Base-by-base conservation (phyloP, 495 filamentous ascomycete genomes). In the Xylaria cubensis region DNA sequence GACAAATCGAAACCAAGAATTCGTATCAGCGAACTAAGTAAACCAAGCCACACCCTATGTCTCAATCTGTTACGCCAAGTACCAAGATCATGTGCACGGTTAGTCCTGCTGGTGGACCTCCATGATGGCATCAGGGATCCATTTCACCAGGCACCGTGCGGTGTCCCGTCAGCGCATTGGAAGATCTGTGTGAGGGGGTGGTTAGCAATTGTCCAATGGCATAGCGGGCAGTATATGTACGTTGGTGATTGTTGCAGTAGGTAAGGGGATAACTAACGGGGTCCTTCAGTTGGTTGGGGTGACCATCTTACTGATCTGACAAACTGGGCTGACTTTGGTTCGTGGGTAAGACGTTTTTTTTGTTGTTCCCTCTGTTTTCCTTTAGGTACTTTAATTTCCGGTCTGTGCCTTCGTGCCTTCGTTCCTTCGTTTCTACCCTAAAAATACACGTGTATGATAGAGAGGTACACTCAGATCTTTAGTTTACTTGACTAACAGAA, bases 201-300 rank as follows among this genome's bases (percentile, higher is more conserved):
- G 48, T 7, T 34, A 59, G 55, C 55, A 29, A 59, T 59, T 15
- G 9, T 59, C 55, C 55, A 59, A 59, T 59, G 58, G 34, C 58
- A 4, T 1, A 21, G n/a, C 61, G 39, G 39, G 17, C 41, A 62
- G n/a, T 62, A 39, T 13, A 19, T 42, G 17, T 36, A 17, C 19
- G 59, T 62, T 41, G 34, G 32, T 62, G 9, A 21, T 46, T 42
- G 9, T 64, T 64, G 36, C 24, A 64, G 61, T 24, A 44, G 44
- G 61, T 24, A 44, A 34, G 36, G 61, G 39, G n/a, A 64, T 10
- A 32, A 61, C 34, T 1, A 17, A 34, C 32, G 58, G 58, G 58
- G 34, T 3, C 29, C 39, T 21, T 44, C 44, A 39, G 21, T 13
- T 13, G 10, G 32, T 39, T 39, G 26, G 5, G 26, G 24, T 17